Evolutionary conservation across 768 basidiomycete species (phyloP).

Genomic region (Auriscalpium microsporum): DNA sequence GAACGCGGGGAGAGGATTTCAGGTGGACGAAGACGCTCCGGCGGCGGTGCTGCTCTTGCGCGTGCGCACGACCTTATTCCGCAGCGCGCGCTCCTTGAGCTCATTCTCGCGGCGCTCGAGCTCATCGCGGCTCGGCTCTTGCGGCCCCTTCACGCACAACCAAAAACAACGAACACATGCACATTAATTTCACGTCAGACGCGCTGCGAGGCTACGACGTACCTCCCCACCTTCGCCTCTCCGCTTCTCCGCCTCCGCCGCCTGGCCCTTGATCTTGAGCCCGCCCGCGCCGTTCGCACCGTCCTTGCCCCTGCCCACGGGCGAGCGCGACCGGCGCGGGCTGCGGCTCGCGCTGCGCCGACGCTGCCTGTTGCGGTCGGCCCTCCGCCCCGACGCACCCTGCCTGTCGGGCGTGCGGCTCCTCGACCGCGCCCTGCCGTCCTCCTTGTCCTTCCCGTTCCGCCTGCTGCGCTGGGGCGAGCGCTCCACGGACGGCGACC

Average conservation of each 20-base stretch:
- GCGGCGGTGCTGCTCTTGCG: slow-evolving; percentile 32
- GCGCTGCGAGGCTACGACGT: slow-evolving; percentile 6
- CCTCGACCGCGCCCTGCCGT: background rate
- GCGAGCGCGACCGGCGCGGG: slow-evolving; percentile 4
- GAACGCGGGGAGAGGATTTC: too few species aligned
- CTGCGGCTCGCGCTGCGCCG: slow-evolving; percentile 24
- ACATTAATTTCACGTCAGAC: background rate
- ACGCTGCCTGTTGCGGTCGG: background rate
- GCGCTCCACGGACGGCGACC: slow-evolving; percentile 28
- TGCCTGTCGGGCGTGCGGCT: background rate
- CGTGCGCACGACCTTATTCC: slow-evolving; percentile 75
- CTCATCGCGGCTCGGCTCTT: slow-evolving; percentile 27
- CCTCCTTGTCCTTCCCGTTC: slow-evolving; percentile 5
- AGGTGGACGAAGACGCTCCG: background rate
- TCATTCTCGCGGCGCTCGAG: slow-evolving; percentile 69
- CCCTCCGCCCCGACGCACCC: background rate
- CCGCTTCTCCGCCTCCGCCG: slow-evolving; percentile 38
- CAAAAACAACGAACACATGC: background rate
- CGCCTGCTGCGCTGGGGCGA: slow-evolving; percentile 18
- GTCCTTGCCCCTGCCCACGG: slow-evolving; percentile 10
- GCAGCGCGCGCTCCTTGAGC: slow-evolving; percentile 69
- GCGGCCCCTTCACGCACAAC: slow-evolving; percentile 12
- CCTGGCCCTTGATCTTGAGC: slow-evolving; percentile 72
- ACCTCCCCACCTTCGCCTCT: slow-evolving; percentile 45
- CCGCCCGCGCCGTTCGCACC: slow-evolving; percentile 34